Percentiles rank a stretch among this genome's conserved stretches.
phyloP scores from a whole-genome alignment of 345 rosid genomes.

The Balakata baccata region DNA sequence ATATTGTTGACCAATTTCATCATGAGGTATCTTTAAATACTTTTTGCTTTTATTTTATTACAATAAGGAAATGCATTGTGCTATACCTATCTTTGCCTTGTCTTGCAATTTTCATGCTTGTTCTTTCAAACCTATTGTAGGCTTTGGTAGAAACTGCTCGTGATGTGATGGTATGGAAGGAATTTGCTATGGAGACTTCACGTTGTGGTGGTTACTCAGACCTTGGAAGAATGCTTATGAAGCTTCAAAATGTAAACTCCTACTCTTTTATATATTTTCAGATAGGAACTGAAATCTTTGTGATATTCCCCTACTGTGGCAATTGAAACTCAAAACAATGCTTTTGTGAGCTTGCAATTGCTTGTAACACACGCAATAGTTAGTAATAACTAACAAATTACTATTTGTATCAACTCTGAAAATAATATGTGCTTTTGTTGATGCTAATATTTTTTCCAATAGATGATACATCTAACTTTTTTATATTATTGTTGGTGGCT shows the following conservation, averaged over 20 bases:
- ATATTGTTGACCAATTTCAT: constrained; percentile 82
- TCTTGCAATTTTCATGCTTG: constrained; percentile 17
- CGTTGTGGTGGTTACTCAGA: constrained; percentile 70
- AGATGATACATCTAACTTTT: background rate
- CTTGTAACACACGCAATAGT: background rate
- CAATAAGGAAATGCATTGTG: background rate
- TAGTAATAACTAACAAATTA: too few species aligned
- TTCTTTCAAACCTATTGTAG: constrained; percentile 40
- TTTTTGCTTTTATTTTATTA: background rate
- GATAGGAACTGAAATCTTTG: background rate
- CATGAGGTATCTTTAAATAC: constrained; percentile 45
- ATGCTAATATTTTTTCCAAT: background rate
- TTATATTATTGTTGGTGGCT: background rate
- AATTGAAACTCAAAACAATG: background rate
- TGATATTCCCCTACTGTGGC: background rate
- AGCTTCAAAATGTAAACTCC: constrained; percentile 69
- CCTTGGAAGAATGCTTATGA: constrained; percentile 87
- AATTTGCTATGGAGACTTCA: constrained; percentile 85
- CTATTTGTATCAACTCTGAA: background rate
- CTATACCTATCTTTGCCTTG: constrained; percentile 3
- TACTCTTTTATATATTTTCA: background rate
- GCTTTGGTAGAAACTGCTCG: constrained; percentile 72
- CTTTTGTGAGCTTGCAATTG: background rate
- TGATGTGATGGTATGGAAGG: constrained; percentile 80
- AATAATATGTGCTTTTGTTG: background rate